Evolutionary conservation across 208 protist genomes (phyloP).

Genomic region (Acanthamoeba polyphaga): DNA sequence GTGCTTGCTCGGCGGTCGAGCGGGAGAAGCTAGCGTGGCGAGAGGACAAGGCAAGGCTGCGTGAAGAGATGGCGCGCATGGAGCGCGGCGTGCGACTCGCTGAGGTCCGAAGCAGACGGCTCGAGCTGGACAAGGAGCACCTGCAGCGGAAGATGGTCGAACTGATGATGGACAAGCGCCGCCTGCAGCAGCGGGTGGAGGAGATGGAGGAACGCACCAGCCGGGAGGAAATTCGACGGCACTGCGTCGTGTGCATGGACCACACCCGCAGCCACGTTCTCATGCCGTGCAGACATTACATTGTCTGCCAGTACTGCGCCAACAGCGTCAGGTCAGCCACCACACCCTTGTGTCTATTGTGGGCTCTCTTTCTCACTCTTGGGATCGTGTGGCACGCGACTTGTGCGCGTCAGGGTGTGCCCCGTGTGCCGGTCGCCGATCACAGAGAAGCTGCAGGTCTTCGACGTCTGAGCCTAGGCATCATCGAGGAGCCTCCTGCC

Average conservation of each 20-base stretch:
- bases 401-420: not conserved
- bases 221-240: constrained; percentile 1
- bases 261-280: not conserved
- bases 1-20: no score
- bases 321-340: not conserved
- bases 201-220: constrained; percentile 22
- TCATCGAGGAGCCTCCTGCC: no score
- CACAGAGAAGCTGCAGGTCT: not conserved
- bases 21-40: no score
- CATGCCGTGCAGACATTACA: constrained; percentile 20
- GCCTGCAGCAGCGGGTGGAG: not conserved
- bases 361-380: no score
- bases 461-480: not conserved
- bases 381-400: not conserved
- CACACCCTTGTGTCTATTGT: not conserved
- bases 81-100: not conserved
- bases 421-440: not conserved
- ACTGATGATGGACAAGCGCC: not conserved
- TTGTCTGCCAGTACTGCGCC: not conserved
- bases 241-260: constrained; percentile 59
- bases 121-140: not conserved
- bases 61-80: not conserved
- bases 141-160: constrained; percentile 1
- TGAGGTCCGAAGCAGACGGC: not conserved
- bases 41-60: not conserved